Evolutionary conservation across 176 grass and related monocot genomes (phyloP), one percentile per base, ranked within the genome.

Genomic region (Oryza punctata): DNA sequence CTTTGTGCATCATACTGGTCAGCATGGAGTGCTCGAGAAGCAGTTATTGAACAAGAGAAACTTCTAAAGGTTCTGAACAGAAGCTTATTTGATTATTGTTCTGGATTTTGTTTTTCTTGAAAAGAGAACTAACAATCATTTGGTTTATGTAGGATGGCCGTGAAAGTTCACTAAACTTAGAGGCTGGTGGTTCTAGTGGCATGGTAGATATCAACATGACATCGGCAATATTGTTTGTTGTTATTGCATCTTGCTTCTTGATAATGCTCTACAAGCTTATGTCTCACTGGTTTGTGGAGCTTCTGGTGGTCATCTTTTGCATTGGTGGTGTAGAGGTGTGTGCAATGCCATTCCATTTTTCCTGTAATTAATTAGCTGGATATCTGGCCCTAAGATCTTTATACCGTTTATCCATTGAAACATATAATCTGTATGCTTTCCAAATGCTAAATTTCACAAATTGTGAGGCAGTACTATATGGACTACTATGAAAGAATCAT

Each of bases 1-100:
- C 82, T 99, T 68, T 95, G 96, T 77, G 96, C 93, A 87, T 90
- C 96, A 73, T 99, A 99, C 81, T 99, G 96, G 96, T 96, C 96
- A 41, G 93, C 96, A 54, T 99, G 91, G 88, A 99, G 93, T 78
- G 87, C 91, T 75, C 82, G 93, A 83, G 96, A 99, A 85, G 91
- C 91, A 68, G 76, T 82, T 69, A 88, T 76, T 88, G 96, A 99
- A 84, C 78, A 96, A 82, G 96, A 99, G 80, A 99, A 96, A 81
- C 85, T 99, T 79, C 29, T 96, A 67, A 99, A 94, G 96, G 96
- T 99, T 75, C 57, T 87, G 52, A 81, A 25, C 68, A 0, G n/a
- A 75, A 77, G 40, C 66, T 59, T 69, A 61, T 80, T 71, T 67
- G 21, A 63, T 69, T 75, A 27, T 71, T 13, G 85, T 72, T 85